Evolutionary conservation across 139 green algal genomes (phyloP).

Genomic region (Chlorella sp.): DNA sequence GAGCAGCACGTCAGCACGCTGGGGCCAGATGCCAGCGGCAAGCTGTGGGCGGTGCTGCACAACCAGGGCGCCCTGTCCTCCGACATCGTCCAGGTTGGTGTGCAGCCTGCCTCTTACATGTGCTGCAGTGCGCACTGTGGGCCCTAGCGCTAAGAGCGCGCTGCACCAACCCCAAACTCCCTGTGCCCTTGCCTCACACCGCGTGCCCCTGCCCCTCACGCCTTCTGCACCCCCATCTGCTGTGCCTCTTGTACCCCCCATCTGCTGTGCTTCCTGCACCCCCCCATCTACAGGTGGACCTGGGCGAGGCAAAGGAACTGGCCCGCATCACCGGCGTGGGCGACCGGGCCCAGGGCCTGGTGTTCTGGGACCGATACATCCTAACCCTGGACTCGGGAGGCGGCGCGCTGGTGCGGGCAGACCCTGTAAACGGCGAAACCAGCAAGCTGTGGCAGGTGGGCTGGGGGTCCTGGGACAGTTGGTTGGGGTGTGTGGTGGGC

Average conservation of each 20-base stretch:
- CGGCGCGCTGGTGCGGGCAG: constrained; percentile 48
- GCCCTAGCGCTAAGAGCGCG: no score
- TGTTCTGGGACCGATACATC: constrained; percentile 51
- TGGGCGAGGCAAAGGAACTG: constrained; percentile 27
- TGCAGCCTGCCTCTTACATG: no score
- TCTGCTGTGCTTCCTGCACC: no score
- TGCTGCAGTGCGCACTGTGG: no score
- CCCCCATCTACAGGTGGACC: constrained; percentile 48
- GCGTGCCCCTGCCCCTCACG: no score
- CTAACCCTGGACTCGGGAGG: constrained; percentile 70
- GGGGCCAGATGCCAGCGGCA: constrained; percentile 49
- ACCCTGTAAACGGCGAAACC: constrained; percentile 18
- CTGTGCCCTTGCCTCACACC: no score
- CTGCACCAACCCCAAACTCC: no score
- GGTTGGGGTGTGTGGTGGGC: not conserved
- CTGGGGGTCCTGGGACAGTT: not conserved
- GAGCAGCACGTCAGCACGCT: constrained; percentile 81
- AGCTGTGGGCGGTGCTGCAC: constrained; percentile 80
- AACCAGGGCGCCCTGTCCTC: constrained; percentile 59
- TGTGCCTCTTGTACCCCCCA: not conserved
- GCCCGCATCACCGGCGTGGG: constrained; percentile 53
- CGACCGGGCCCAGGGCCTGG: constrained; percentile 66
- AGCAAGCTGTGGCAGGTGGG: constrained; percentile 40
- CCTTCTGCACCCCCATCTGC: no score
- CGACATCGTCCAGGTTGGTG: not conserved